Percentiles rank a stretch among this genome's conserved stretches.
Conservation (phyloP, 495 filamentous ascomycete genomes). For the Talaromyces proteolyticus region DNA sequence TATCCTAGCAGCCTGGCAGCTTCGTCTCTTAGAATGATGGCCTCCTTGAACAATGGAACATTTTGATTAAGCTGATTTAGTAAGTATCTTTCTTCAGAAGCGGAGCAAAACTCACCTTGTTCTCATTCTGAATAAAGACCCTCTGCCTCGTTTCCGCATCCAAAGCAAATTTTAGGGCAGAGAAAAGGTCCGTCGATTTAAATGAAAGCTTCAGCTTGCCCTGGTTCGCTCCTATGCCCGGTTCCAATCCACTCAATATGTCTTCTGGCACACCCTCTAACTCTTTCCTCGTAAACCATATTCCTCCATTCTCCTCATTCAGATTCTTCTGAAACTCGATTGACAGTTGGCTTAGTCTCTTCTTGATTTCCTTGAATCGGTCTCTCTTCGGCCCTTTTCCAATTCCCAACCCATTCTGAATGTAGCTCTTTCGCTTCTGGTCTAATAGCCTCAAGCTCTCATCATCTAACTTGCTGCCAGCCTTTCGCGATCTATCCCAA, state of each 20-base stretch:
- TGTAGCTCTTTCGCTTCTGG: slow-evolving; percentile 60
- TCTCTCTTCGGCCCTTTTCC: slow-evolving; percentile 55
- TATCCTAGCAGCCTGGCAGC: slow-evolving; percentile 87
- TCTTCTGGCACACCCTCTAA: slow-evolving; percentile 59
- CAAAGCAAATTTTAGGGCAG: slow-evolving; percentile 55
- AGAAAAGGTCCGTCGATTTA: slow-evolving; percentile 65
- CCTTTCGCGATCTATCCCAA: slow-evolving; percentile 36
- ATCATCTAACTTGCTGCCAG: slow-evolving; percentile 52
- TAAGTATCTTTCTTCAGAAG: too few species aligned
- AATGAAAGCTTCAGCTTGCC: slow-evolving; percentile 60
- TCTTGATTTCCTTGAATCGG: slow-evolving; percentile 69
- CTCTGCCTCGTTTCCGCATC: slow-evolving; percentile 49
- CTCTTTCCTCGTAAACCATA: slow-evolving; percentile 58
- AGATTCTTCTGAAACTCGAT: slow-evolving; percentile 64
- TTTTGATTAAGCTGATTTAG: slow-evolving; percentile 87
- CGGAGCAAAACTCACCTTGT: too few species aligned
- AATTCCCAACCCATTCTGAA: slow-evolving; percentile 55
- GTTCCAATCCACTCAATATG: slow-evolving; percentile 49
- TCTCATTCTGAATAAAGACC: slow-evolving; percentile 59
- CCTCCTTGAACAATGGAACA: slow-evolving; percentile 76
- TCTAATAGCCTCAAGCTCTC: slow-evolving; percentile 58
- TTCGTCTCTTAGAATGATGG: slow-evolving; percentile 84
- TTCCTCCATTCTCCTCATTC: slow-evolving; percentile 60
- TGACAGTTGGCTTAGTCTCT: slow-evolving; percentile 55
- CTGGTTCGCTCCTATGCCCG: too few species aligned